These are phyloP conservation scores for Eragrostis tef DNA, from an alignment of 202 grass and related monocot genomes.

Conservation along the genomic window DNA sequence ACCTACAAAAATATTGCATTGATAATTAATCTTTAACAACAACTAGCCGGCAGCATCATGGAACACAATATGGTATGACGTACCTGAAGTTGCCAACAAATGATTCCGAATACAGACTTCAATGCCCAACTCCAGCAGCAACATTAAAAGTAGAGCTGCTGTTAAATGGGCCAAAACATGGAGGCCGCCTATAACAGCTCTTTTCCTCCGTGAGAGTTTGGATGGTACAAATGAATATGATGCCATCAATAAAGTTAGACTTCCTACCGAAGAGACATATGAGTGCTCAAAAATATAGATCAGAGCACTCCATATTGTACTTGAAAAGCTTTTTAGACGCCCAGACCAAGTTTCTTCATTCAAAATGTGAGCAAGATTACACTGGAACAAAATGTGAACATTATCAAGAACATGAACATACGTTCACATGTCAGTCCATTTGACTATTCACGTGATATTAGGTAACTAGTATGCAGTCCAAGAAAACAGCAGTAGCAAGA, in stretches of 20 bases:
- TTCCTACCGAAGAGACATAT: slow-evolving; percentile 73
- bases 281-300: slow-evolving; percentile 88
- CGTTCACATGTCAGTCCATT: slow-evolving; percentile 12
- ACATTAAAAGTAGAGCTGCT: slow-evolving; percentile 76
- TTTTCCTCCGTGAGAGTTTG: slow-evolving; percentile 69
- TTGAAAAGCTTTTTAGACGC: slow-evolving; percentile 69
- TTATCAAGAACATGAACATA: slow-evolving; percentile 29
- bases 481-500: slow-evolving; percentile 4
- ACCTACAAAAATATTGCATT: slow-evolving; percentile 58
- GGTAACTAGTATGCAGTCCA: background rate
- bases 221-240: slow-evolving; percentile 75
- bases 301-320: slow-evolving; percentile 72
- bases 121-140: slow-evolving; percentile 90
- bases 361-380: slow-evolving; percentile 81
- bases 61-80: slow-evolving; percentile 7
- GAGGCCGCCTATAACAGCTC: slow-evolving; percentile 64
- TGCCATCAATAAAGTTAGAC: slow-evolving; percentile 64
- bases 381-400: slow-evolving; percentile 61
- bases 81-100: slow-evolving; percentile 92
- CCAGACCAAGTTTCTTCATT: slow-evolving; percentile 78
- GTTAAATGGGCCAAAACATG: slow-evolving; percentile 76
- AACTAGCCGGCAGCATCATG: background rate
- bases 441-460: slow-evolving; percentile 16
- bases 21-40: background rate
- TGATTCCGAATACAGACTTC: slow-evolving; percentile 91